Base-by-base conservation (phyloP, 306 rosid genomes). In the Geum urbanum region DNA sequence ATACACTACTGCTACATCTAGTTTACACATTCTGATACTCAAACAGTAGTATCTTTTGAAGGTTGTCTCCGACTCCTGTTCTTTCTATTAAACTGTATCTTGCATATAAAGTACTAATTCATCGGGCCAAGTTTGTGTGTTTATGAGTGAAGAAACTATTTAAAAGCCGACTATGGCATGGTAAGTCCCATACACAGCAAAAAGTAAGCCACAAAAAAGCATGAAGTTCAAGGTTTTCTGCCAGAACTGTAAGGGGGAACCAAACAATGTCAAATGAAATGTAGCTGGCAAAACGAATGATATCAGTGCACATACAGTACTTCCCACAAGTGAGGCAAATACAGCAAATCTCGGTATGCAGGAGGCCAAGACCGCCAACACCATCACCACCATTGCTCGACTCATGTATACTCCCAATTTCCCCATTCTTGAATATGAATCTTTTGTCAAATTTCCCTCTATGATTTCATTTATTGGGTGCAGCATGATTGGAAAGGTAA, bases 401-500 rank as follows among this genome's bases (percentile, higher is more conserved):
- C 84, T 86, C 60, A 76, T 20, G 64, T 81, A 88, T 45, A 39
- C 66, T 52, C 60, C 73, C 46, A 68, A 19, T 69, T 74, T 86
- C 39, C 78, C 80, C 15, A 74, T 16, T 57, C 59, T 71, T 7
- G 40, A 63, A 6, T 76, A 66, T 57, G 89, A 69, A 63, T 61
- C 54, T 41, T 65, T 55, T 19, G 37, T 69, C 43, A 90, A 78
- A 72, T 70, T 79, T 55, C 79, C 87, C 77, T 92, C 96, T 55
- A 89, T 76, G 75, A 92, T 90, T 85, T 92, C 97, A 57, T 90
- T 85, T 32, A 92, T 70, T 15, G 98, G 97, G 66, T 86, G 96
- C 15, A 92, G 54, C 97, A 92, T 90, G 76, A 86, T 77, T 22
- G 98, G 98, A 80, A 92, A 90, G 45, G 98, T 90, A 79, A 92